Evolutionary conservation across 139 green algal genomes (phyloP), one percentile per base, ranked within the genome.

Genomic region (Ettlia oleoabundans): DNA sequence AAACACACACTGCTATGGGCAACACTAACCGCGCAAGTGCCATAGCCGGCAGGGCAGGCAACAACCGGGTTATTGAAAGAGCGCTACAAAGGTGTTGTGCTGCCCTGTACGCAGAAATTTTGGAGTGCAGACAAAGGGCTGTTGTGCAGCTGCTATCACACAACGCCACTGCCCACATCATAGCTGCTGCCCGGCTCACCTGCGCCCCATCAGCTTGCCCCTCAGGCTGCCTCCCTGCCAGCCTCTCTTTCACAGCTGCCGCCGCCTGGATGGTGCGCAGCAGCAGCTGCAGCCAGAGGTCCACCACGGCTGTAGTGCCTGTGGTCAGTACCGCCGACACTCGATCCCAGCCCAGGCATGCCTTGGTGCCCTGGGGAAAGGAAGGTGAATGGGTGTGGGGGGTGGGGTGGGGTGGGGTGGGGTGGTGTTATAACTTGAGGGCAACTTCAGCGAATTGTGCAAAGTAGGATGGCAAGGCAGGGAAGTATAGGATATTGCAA

Each of bases 231-330:
- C 55, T 53, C 53, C 68, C 74, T 26, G 55, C 74, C 55, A 81
- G 74, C 41, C 83, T 24, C 3, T 67, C 28, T 78, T 85, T 38
- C 26, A 86, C 53, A 1, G 76, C 78, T 0, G 71, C 66, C 8
- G 78, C 51, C 26, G 88, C 85, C 55, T 87, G 84, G 58, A 89
- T 72, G 1, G 83, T 77, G 4, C 52, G 68, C 84, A 93, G 88
- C 83, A 94, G 80, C 72, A 96, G 87, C 82, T 88, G 86, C 38
- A 96, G 91, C 93, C 93, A 96, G 28, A 89, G 51, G 87, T 96
- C 93, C 8, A 85, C 87, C 22, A 92, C 86, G 37, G 74, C 88
- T 38, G 86, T 95, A 82, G 91, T 89, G 74, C 93, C 92, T 26
- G 92, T 87, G 4, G 87, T 85, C 2, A 81, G 74, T 40, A 75